These are phyloP conservation scores for Aechmea fasciata DNA, from an alignment of 176 grass and related monocot genomes.

Conservation along the genomic window DNA sequence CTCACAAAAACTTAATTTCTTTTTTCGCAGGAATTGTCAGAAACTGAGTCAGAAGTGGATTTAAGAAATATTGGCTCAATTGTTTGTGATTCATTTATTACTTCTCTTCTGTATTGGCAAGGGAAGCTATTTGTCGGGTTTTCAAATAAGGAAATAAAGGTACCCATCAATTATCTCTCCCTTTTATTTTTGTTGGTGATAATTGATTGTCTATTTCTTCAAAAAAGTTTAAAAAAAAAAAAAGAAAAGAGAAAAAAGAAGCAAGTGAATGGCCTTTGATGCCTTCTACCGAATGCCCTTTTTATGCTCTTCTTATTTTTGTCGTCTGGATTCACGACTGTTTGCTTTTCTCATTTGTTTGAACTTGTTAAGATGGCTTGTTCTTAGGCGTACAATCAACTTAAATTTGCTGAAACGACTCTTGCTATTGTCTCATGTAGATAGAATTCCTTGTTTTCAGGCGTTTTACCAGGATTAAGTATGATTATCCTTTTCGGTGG, in stretches of 20 bases:
- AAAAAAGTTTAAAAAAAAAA: too few species aligned
- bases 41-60: conserved; percentile 60
- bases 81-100: conserved; percentile 62
- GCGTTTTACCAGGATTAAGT: too few species aligned
- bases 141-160: conserved; percentile 81
- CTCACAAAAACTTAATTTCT: not conserved
- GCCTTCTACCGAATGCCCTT: too few species aligned
- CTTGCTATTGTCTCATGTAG: too few species aligned
- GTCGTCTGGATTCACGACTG: too few species aligned
- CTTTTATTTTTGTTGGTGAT: not conserved
- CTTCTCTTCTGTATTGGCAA: conserved; percentile 58
- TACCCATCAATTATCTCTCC: conserved; percentile 18
- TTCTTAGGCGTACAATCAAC: not conserved
- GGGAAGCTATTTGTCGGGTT: conserved; percentile 65
- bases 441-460: too few species aligned
- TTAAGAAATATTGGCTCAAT: conserved; percentile 58
- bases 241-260: too few species aligned
- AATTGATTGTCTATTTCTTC: too few species aligned
- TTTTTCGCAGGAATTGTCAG: conserved; percentile 41
- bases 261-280: too few species aligned
- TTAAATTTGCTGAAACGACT: not conserved
- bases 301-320: too few species aligned
- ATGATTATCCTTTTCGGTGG: too few species aligned
- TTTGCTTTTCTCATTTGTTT: not conserved
- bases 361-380: not conserved